Conservation (phyloP, 192 early-diverging fungal species). For the Gaertneriomyces sp. region DNA sequence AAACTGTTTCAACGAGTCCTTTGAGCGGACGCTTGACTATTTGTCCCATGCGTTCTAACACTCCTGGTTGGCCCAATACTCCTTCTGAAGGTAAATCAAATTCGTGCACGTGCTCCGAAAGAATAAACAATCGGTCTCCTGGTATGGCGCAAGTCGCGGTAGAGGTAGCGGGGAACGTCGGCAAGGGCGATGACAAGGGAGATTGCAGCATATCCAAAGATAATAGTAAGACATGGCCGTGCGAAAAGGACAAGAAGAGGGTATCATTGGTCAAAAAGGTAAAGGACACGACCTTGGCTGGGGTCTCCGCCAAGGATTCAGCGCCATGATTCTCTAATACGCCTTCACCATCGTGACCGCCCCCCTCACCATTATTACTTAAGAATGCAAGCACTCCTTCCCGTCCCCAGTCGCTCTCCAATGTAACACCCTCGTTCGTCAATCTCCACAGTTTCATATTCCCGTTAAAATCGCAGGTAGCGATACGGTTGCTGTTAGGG, state of each 20-base stretch:
- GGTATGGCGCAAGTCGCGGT: constrained; percentile 7
- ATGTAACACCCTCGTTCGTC: background rate
- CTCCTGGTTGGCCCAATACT: background rate
- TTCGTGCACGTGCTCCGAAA: constrained; percentile 8
- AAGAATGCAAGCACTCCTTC: constrained; percentile 17
- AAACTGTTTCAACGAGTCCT: constrained; percentile 28
- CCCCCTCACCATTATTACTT: background rate
- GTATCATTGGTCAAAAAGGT: constrained; percentile 55
- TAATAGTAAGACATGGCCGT: constrained; percentile 50
- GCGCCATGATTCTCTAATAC: background rate
- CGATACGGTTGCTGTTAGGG: constrained; percentile 13
- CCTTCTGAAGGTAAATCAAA: background rate
- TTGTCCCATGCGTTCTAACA: background rate
- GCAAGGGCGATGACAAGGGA: background rate
- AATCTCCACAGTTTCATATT: constrained; percentile 25
- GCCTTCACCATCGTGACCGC: background rate
- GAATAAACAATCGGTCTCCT: constrained; percentile 25
- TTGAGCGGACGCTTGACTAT: constrained; percentile 21
- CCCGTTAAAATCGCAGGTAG: constrained; percentile 22
- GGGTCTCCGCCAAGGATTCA: background rate
- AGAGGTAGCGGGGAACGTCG: constrained; percentile 3
- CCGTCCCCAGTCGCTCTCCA: constrained; percentile 35
- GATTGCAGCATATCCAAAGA: constrained; percentile 37
- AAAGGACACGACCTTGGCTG: constrained; percentile 36
- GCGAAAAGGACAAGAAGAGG: constrained; percentile 45